Conservation (phyloP, 768 basidiomycete genomes). For the Gymnopilus dilepis region DNA sequence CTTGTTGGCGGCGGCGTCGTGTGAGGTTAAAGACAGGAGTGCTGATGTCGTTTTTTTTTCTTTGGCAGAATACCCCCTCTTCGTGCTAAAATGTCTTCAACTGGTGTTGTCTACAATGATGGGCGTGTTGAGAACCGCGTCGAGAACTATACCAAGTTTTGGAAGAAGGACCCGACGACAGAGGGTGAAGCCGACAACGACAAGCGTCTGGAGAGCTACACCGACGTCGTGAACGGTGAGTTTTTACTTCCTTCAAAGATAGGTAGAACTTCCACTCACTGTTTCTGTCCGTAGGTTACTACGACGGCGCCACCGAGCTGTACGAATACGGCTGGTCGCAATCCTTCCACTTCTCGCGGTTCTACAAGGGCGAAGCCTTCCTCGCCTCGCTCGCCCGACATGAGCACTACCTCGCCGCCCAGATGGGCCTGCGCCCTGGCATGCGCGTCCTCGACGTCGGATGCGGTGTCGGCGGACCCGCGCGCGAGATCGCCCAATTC, state of each 20-base stretch:
- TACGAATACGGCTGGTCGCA: conserved; percentile 95
- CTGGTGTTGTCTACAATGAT: conserved; percentile 41
- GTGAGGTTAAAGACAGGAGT: too few relatives aligned
- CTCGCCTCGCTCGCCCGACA: conserved; percentile 84
- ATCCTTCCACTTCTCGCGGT: conserved; percentile 97
- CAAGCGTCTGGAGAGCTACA: conserved; percentile 80
- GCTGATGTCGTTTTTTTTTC: not conserved
- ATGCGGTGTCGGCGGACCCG: conserved; percentile 97
- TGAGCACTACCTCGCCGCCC: conserved; percentile 93
- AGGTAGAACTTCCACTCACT: not conserved
- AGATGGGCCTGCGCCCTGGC: conserved; percentile 84
- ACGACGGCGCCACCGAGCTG: conserved; percentile 93
- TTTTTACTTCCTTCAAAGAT: not conserved
- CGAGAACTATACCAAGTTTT: conserved; percentile 88
- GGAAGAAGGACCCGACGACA: conserved; percentile 80
- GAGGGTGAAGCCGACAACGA: conserved; percentile 71
- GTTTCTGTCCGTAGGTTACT: conserved; percentile 68
- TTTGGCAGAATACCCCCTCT: not conserved
- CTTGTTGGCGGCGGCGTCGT: not conserved
- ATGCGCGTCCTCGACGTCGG: conserved; percentile 99
- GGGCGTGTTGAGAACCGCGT: conserved; percentile 72
- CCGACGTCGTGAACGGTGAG: conserved; percentile 92
- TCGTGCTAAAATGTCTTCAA: conserved; percentile 26
- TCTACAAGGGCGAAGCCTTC: conserved; percentile 90
- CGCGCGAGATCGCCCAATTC: conserved; percentile 93